These are phyloP conservation scores for Dactylonectria macrodidyma DNA, from an alignment of 2,329 filamentous ascomycete genomes.

Conservation along the genomic window DNA sequence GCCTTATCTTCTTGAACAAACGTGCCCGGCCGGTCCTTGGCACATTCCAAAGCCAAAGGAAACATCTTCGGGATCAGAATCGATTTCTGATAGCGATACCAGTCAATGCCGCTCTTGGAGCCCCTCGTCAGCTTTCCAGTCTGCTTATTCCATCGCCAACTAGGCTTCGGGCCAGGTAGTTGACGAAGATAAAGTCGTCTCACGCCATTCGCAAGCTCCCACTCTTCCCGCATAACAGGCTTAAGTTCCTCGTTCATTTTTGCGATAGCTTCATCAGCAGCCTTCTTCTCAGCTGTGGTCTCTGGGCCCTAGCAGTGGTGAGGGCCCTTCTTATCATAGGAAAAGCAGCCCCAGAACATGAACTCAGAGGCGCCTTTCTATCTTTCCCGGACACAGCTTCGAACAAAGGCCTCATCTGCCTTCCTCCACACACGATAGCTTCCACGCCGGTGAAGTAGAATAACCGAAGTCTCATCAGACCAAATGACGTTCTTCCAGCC, in stretches of 20 bases:
- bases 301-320: conserved; percentile 36
- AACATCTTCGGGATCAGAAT: too few relatives aligned
- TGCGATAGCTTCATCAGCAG: conserved; percentile 7
- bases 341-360: conserved; percentile 40
- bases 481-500: conserved; percentile 36
- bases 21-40: too few relatives aligned
- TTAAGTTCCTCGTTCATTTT: conserved; percentile 38
- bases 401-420: conserved; percentile 15
- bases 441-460: conserved; percentile 20
- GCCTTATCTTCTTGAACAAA: too few relatives aligned
- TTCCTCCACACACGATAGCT: conserved; percentile 30
- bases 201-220: conserved; percentile 23
- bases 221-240: conserved; percentile 25
- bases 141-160: too few relatives aligned
- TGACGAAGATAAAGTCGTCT: too few relatives aligned
- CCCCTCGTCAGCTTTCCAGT: too few relatives aligned
- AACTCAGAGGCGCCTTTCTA: conserved; percentile 38
- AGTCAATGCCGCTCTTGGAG: too few relatives aligned
- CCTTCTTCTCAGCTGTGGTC: conserved; percentile 27
- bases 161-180: too few relatives aligned
- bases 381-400: conserved; percentile 34
- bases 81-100: too few relatives aligned
- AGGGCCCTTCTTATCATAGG: conserved; percentile 38
- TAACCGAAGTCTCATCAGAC: conserved; percentile 33
- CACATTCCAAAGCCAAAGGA: too few relatives aligned